A percentile compares a stretch with the other conserved stretches of the same genome.
Evolutionary conservation across 768 basidiomycete genomes (phyloP).

Genomic region (Xerocomellus intermedius): DNA sequence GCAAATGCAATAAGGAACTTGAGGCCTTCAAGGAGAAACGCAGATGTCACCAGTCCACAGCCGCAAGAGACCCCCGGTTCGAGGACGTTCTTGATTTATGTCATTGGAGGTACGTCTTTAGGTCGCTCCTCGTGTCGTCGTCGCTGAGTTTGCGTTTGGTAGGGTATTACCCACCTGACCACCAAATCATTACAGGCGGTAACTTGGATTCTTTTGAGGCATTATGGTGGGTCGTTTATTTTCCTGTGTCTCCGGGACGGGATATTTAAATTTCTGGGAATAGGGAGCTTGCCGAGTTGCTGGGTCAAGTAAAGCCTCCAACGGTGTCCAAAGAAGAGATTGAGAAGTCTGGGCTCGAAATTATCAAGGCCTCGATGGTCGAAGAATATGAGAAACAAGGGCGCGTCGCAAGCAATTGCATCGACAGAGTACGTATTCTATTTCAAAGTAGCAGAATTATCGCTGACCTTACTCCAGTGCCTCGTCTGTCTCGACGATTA

Average conservation of each 20-base stretch:
- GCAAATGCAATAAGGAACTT: conserved; percentile 61
- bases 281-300: conserved; percentile 79
- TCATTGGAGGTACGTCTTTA: conserved; percentile 65
- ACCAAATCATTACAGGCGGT: conserved; percentile 82
- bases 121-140: neutral
- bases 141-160: conserved; percentile 5
- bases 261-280: neutral
- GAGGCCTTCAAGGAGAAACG: conserved; percentile 36
- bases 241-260: neutral
- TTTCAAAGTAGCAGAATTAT: neutral
- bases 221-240: conserved; percentile 51
- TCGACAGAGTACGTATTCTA: conserved; percentile 61
- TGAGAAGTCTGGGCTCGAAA: conserved; percentile 75
- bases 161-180: conserved; percentile 93
- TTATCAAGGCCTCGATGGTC: conserved; percentile 57
- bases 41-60: conserved; percentile 21
- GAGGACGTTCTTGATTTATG: conserved; percentile 86
- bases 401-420: conserved; percentile 71
- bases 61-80: conserved; percentile 23
- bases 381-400: conserved; percentile 56
- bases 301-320: conserved; percentile 80
- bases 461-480: conserved; percentile 45
- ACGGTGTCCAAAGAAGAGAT: conserved; percentile 85
- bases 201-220: conserved; percentile 80
- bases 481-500: conserved; percentile 90